Base-by-base conservation (phyloP, 1,284 basidiomycete genomes). In the Microbotryum saponariae region DNA sequence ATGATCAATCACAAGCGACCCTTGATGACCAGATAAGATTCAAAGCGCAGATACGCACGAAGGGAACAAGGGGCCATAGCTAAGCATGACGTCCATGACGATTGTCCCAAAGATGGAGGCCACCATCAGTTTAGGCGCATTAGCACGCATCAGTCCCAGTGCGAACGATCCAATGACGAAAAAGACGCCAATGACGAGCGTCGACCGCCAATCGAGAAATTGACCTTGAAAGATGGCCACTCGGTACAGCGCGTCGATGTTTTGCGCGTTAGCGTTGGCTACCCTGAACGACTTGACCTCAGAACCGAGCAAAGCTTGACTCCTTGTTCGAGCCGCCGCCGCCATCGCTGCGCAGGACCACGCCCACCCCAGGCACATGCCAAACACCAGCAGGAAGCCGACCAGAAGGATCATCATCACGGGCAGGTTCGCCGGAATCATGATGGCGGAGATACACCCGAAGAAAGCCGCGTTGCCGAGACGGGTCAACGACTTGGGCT, bases 351-450 rank as follows among this genome's bases (percentile, higher is more conserved):
- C 86, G 45, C 77, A 79, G 6, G 85, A 85, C 78, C 86, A 82
- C 0, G 83, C 88, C 88, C 88, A 90, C 9, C 88, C 88, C 6
- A 87, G 55, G 2, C 81, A 75, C 74, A 86, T 78, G 0, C 88
- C 87, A 61, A 82, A 23, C 2, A 82, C 71, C 23, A 86, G 69
- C 1, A 81, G 82, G 5, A 77, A 63, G 7, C 81, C 76, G 9
- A 76, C 78, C 76, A 82, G 27, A 25, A 73, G 72, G 72, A 65
- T 59, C 8, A 61, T 64, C 59, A 72, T 55, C 16, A 64, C 63
- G 4, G 74, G 71, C 62, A 74, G 71, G 20, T 64, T 70, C 0
- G 73, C 68, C 1, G 74, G 73, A 6, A 74, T 50, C 71, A 74
- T 73, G 56, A 73, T 63, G 3, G 68, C 60, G 50, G 74, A 59